phyloP scores from a whole-genome alignment of 2,329 filamentous ascomycete species.

The Calonectria ilicicola region DNA sequence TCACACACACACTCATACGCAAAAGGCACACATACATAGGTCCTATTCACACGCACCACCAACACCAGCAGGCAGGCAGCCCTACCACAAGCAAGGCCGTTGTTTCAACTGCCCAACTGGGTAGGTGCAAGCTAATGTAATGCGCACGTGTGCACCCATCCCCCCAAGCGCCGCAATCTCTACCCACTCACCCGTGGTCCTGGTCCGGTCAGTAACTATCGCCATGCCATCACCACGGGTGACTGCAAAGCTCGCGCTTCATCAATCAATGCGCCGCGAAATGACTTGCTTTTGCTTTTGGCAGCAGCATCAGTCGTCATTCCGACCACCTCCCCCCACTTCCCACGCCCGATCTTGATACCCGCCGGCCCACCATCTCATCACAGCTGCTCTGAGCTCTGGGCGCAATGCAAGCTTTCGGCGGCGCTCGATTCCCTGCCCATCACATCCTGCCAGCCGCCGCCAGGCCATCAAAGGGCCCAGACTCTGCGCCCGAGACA shows the following conservation, averaged over 20 bases:
- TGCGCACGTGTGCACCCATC: slow-evolving; percentile 24
- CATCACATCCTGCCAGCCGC: background rate
- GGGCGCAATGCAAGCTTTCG: background rate
- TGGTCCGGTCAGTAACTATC: background rate
- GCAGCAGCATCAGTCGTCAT: background rate
- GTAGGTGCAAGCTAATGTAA: slow-evolving; percentile 27
- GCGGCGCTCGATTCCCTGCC: background rate
- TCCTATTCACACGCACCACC: background rate
- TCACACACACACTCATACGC: background rate
- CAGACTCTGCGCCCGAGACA: slow-evolving; percentile 10
- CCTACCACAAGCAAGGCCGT: slow-evolving; percentile 1
- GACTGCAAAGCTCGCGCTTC: background rate
- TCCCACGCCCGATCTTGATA: background rate
- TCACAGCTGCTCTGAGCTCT: background rate
- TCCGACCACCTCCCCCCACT: background rate
- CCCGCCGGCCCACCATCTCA: background rate
- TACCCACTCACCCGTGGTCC: slow-evolving; percentile 9
- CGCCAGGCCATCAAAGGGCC: background rate
- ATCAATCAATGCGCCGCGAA: background rate
- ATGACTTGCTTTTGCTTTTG: background rate
- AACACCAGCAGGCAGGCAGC: background rate
- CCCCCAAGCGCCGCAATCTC: background rate
- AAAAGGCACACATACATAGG: background rate
- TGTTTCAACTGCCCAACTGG: slow-evolving; percentile 17
- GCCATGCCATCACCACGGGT: background rate